Percentiles rank a stretch among this genome's conserved stretches.
Evolutionary conservation across 192 early-diverging fungal genomes (phyloP).

Genomic region (Globomyces pollinis-pini): DNA sequence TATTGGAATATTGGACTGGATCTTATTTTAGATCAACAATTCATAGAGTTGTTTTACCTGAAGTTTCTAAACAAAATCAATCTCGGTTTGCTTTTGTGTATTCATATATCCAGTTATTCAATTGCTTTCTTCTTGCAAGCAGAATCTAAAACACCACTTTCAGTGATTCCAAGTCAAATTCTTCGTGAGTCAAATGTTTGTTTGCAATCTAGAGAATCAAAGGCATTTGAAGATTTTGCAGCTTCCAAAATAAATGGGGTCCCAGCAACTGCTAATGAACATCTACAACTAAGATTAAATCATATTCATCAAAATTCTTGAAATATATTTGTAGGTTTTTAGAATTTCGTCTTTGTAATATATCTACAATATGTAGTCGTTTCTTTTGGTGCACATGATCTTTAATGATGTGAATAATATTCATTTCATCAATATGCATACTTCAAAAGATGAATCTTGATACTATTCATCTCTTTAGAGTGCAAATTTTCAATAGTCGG

Average conservation of each 20-base stretch:
- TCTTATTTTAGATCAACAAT: constrained; percentile 52
- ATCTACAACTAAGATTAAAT: constrained; percentile 2
- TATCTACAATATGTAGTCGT: too few species aligned
- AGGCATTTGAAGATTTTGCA: background rate
- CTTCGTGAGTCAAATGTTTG: background rate
- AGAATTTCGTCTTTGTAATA: too few species aligned
- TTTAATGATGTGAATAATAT: too few species aligned
- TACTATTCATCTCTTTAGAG: too few species aligned
- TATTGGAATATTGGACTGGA: constrained; percentile 57
- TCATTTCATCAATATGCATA: too few species aligned
- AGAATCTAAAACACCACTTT: constrained; percentile 15
- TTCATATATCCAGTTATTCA: constrained; percentile 33
- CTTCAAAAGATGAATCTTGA: too few species aligned
- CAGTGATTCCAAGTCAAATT: background rate
- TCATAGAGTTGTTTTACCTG: constrained; percentile 51
- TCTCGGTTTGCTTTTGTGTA: too few species aligned
- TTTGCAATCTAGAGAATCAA: background rate
- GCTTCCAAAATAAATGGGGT: background rate
- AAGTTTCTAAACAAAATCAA: constrained; percentile 35
- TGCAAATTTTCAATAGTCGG: too few species aligned
- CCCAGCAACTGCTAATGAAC: constrained; percentile 6
- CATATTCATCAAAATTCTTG: too few species aligned
- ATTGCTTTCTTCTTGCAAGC: constrained; percentile 59
- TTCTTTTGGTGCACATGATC: too few species aligned
- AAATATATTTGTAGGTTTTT: too few species aligned